A percentile compares a stretch with the other conserved stretches of the same genome.
These are phyloP conservation scores for Lumnitzera littorea DNA, from an alignment of 345 rosid genomes.

Conservation along the genomic window DNA sequence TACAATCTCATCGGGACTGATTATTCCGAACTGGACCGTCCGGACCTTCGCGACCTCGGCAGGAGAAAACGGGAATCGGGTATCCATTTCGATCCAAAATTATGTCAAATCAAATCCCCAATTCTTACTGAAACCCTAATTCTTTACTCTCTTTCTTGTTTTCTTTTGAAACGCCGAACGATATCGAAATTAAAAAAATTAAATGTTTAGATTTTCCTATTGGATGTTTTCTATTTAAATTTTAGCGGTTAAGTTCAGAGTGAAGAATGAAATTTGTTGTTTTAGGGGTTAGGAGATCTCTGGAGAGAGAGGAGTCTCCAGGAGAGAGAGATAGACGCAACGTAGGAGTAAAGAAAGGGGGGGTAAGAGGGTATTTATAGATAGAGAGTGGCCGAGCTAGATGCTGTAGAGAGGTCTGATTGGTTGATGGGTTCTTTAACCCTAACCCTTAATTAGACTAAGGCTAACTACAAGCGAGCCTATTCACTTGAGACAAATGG, in stretches of 20 bases:
- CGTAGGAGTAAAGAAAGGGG: rapidly evolving
- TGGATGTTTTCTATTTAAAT: neutral
- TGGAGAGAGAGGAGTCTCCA: neutral
- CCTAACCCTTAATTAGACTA: no score
- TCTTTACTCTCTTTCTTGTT: neutral
- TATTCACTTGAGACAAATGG: no score
- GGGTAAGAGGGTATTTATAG: conserved; percentile 8
- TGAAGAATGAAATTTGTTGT: no score
- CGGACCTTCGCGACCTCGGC: conserved; percentile 96
- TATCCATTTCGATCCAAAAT: conserved; percentile 27
- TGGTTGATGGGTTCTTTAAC: conserved; percentile 26
- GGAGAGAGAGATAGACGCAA: neutral
- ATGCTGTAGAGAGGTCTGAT: conserved; percentile 48
- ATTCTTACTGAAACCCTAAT: conserved; percentile 3
- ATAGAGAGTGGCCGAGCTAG: neutral
- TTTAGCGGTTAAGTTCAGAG: conserved; percentile 2
- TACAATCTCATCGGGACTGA: conserved; percentile 97
- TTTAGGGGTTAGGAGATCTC: neutral
- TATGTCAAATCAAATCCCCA: neutral
- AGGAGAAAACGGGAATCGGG: conserved; percentile 76
- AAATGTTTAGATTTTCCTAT: neutral
- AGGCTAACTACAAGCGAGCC: no score
- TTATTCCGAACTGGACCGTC: conserved; percentile 83
- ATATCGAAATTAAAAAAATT: no score
- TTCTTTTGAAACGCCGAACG: no score